Conservation (phyloP, 306 rosid genomes). For the Fragaria nilgerrensis region DNA sequence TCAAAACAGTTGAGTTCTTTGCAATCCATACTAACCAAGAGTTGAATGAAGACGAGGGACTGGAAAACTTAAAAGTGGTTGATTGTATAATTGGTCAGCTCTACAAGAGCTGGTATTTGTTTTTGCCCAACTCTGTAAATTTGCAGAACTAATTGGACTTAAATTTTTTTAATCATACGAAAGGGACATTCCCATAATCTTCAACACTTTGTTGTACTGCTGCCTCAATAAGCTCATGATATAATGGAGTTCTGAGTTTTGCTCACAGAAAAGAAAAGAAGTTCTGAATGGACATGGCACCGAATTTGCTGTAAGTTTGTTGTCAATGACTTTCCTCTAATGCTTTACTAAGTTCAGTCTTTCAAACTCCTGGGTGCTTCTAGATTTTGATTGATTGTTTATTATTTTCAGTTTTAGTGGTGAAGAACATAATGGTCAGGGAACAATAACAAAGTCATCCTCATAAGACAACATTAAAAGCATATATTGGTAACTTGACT, state of each 20-base stretch:
- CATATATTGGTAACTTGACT: slow-evolving; percentile 15
- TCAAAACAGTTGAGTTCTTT: slow-evolving; percentile 36
- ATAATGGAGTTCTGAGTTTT: slow-evolving; percentile 26
- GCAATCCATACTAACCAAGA: slow-evolving; percentile 29
- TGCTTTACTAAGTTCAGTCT: not conserved
- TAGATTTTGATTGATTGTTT: slow-evolving; percentile 18
- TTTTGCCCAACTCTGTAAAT: slow-evolving; percentile 29
- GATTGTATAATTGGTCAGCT: slow-evolving; percentile 28
- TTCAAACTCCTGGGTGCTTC: not conserved
- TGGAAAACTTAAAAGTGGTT: slow-evolving; percentile 16
- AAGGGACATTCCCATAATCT: slow-evolving; percentile 3
- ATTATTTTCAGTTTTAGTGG: slow-evolving; percentile 29
- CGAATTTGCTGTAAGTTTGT: slow-evolving; percentile 30
- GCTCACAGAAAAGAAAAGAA: slow-evolving; percentile 12
- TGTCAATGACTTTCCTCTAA: slow-evolving; percentile 8
- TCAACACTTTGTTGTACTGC: slow-evolving; percentile 26
- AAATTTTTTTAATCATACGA: slow-evolving; percentile 22
- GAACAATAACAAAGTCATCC: slow-evolving; percentile 8
- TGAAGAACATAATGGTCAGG: slow-evolving; percentile 20
- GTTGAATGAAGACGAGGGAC: slow-evolving; percentile 29
- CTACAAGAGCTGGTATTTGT: slow-evolving; percentile 33
- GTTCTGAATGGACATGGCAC: slow-evolving; percentile 18
- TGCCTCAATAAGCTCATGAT: slow-evolving; percentile 24
- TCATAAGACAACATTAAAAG: not conserved
- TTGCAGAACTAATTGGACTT: slow-evolving; percentile 20